A percentile compares a stretch with the other conserved stretches of the same genome.
Evolutionary conservation across 306 rosid genomes (phyloP).

Genomic region (Trifolium repens): DNA sequence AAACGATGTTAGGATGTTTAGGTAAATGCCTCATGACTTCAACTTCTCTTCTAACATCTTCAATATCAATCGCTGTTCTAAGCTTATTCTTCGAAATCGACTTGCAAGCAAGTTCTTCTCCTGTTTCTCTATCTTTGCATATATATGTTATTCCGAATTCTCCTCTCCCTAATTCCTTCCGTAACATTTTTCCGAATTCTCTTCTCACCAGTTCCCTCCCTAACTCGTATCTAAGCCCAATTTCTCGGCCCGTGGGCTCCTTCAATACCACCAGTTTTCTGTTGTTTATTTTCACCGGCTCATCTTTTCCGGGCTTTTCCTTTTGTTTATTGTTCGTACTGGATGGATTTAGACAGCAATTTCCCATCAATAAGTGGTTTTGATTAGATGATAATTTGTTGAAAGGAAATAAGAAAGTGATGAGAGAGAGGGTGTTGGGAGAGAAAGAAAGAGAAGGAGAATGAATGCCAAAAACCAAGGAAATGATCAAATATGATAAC

Average conservation of each 20-base stretch:
- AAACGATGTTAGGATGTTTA: constrained; percentile 73
- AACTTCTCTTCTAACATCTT: constrained; percentile 79
- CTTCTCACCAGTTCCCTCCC: constrained; percentile 51
- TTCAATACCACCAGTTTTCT: background rate
- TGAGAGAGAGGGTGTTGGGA: no score
- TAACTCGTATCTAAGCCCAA: constrained; percentile 30
- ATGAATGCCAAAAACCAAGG: no score
- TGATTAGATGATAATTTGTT: no score
- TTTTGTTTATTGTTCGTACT: background rate
- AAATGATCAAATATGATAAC: no score
- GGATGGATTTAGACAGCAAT: background rate
- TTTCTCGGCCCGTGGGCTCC: background rate
- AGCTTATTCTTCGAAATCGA: constrained; percentile 90
- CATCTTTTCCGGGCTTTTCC: background rate
- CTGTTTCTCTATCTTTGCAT: constrained; percentile 78
- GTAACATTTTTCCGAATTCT: no score
- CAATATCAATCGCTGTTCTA: constrained; percentile 69
- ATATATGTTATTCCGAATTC: constrained; percentile 88
- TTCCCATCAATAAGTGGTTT: background rate
- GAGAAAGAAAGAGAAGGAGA: no score
- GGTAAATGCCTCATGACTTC: constrained; percentile 75
- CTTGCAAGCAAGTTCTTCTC: constrained; percentile 83
- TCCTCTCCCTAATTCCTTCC: constrained; percentile 68
- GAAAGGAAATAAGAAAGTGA: no score
- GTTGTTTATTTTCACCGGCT: no score